Evolutionary conservation across 2,329 filamentous ascomycete species (phyloP), one percentile per base, ranked within the genome.

Genomic region (Aspergillus sp.): DNA sequence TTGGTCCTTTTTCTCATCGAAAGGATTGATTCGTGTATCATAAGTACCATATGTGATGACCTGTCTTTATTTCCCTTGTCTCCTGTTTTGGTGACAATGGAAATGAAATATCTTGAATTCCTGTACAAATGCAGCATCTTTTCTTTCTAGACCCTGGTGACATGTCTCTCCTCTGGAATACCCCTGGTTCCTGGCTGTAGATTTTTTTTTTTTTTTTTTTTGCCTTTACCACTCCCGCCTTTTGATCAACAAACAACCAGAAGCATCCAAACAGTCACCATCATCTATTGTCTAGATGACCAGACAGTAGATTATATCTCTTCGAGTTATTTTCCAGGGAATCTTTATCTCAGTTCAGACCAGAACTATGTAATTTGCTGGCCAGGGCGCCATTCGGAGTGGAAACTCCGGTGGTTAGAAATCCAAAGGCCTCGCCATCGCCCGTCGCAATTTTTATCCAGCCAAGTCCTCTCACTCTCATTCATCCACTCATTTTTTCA

Each of bases 331-430:
- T 19, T 19, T 19, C 4, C 19, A 4, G 4, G 4, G 2, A 32
- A 32, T n/a, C n/a, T 4, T 32, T 32, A 32, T 32, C 8, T 32
- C 3, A 2, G 4, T 9, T 9, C 8, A 32, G 31, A 32, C 31
- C 8, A 32, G 31, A 32, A 32, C 31, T 8, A 32, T 32, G 31
- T 40, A 13, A 33, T 7, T 40, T 10, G 19, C 19, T 19, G 19
- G 19, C 19, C 19, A 42, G 5, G 30, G 33, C 28, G 53, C 56
- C 48, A 54, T 56, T 44, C 44, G 47, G 39, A 52, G 49, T 49
- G 47, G 51, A 53, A 34, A 2, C 29, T 35, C 5, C 30, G 29
- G 8, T 12, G 7, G 19, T 19, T 19, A 19, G 19, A 19, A 19
- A 19, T 19, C 19, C 19, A 26, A 12, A 13, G 39, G n/a, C 29